Conservation (phyloP, 1,284 basidiomycete genomes). For the Irpex sp. region DNA sequence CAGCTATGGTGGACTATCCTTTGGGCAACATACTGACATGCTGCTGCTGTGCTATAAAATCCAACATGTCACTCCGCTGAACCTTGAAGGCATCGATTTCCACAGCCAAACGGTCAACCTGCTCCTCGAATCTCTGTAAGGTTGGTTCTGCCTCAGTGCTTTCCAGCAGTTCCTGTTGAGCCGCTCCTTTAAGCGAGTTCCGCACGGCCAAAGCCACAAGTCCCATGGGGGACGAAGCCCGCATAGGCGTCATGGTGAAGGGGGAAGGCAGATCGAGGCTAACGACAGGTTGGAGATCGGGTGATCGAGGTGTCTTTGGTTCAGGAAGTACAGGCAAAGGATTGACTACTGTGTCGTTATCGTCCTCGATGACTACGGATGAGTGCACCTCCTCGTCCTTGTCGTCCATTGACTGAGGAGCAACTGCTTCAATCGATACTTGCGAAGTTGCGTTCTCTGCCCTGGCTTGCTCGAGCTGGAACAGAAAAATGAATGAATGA, state of each 20-base stretch:
- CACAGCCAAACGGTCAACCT: slow-evolving; percentile 31
- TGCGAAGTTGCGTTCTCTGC: background rate
- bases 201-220: background rate
- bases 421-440: background rate
- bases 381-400: background rate
- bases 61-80: slow-evolving; percentile 31
- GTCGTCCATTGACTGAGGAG: background rate
- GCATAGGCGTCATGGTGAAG: slow-evolving; percentile 8
- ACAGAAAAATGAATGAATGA: slow-evolving; percentile 2
- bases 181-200: background rate
- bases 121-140: slow-evolving; percentile 27
- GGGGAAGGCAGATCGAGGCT: slow-evolving; percentile 12
- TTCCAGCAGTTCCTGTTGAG: background rate
- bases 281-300: slow-evolving; percentile 9
- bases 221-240: background rate
- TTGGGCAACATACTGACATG: background rate
- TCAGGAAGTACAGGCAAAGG: background rate
- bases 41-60: slow-evolving; percentile 15
- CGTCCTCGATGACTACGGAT: background rate
- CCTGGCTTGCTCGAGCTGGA: slow-evolving; percentile 1
- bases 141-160: background rate
- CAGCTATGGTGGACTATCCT: slow-evolving; percentile 7
- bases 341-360: background rate
- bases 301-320: slow-evolving; percentile 6
- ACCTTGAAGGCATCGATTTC: slow-evolving; percentile 33